Conservation (phyloP, 2,329 filamentous ascomycete genomes). For the Alternaria sp. region DNA sequence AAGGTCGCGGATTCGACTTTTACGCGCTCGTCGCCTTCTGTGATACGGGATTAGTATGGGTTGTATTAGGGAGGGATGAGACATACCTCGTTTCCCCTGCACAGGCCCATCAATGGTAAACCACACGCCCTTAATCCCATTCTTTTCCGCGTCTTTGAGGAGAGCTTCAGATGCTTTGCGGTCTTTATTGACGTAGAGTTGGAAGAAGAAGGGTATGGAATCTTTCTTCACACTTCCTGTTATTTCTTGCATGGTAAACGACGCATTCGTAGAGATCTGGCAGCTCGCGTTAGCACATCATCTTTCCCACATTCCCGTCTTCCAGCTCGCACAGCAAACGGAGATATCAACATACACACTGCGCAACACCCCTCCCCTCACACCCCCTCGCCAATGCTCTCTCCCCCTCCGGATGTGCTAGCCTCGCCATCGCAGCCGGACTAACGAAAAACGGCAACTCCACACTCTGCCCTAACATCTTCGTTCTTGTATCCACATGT, state of each 20-base stretch:
- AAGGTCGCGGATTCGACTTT: conserved; percentile 34
- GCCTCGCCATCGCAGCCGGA: conserved; percentile 36
- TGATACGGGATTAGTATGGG: fast-evolving
- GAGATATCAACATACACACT: conserved; percentile 36
- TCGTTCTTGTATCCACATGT: conserved; percentile 16
- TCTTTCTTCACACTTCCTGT: conserved; percentile 8
- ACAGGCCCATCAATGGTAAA: conserved; percentile 35
- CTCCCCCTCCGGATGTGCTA: conserved; percentile 41
- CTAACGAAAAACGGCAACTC: conserved; percentile 38
- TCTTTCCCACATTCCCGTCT: neutral
- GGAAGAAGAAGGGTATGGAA: conserved; percentile 28
- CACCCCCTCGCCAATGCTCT: conserved; percentile 34
- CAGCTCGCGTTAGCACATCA: neutral
- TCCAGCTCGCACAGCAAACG: neutral
- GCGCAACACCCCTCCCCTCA: conserved; percentile 32
- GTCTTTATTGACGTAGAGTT: conserved; percentile 35
- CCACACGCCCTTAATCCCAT: conserved; percentile 23
- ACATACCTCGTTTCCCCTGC: conserved; percentile 22
- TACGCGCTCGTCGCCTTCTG: conserved; percentile 31
- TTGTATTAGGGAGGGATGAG: neutral
- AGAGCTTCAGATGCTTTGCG: conserved; percentile 16
- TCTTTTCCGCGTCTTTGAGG: conserved; percentile 22
- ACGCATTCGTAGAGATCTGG: conserved; percentile 17
- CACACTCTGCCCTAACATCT: conserved; percentile 27
- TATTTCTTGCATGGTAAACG: conserved; percentile 32